Conservation (phyloP, 2,329 filamentous ascomycete genomes). For the Colletotrichum aenigma region DNA sequence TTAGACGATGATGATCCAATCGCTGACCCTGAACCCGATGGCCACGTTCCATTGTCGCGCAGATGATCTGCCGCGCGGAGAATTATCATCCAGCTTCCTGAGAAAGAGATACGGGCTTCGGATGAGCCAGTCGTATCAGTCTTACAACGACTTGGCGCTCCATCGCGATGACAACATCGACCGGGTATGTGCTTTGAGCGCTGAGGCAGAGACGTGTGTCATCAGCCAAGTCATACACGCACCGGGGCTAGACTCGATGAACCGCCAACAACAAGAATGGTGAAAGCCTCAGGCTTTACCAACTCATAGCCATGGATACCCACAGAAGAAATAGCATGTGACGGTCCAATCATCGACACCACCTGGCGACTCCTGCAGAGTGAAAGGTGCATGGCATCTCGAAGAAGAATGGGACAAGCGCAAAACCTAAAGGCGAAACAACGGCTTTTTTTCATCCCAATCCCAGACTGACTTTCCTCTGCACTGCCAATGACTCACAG, state of each 20-base stretch:
- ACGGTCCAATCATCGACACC: not conserved
- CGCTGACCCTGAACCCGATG: not conserved
- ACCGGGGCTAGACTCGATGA: not conserved
- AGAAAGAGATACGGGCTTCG: not conserved
- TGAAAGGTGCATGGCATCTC: not conserved
- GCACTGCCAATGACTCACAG: not conserved
- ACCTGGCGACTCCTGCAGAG: not conserved
- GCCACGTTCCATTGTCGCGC: not conserved
- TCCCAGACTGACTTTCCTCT: not conserved
- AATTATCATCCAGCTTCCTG: not conserved
- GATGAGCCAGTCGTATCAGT: not conserved
- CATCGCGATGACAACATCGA: not conserved
- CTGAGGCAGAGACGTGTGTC: not conserved
- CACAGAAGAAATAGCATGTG: not conserved
- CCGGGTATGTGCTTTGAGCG: not conserved
- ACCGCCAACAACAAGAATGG: not conserved
- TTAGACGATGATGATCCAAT: not conserved
- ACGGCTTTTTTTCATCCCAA: not conserved
- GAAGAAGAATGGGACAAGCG: not conserved
- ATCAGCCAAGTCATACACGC: not conserved
- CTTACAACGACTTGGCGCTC: not conserved
- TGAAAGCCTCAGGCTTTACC: fast-evolving
- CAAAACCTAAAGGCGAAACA: not conserved
- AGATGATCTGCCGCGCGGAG: not conserved
- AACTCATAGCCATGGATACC: fast-evolving